Base-by-base conservation (phyloP, 2,329 filamentous ascomycete species). In the Botryosphaeria dothidea region DNA sequence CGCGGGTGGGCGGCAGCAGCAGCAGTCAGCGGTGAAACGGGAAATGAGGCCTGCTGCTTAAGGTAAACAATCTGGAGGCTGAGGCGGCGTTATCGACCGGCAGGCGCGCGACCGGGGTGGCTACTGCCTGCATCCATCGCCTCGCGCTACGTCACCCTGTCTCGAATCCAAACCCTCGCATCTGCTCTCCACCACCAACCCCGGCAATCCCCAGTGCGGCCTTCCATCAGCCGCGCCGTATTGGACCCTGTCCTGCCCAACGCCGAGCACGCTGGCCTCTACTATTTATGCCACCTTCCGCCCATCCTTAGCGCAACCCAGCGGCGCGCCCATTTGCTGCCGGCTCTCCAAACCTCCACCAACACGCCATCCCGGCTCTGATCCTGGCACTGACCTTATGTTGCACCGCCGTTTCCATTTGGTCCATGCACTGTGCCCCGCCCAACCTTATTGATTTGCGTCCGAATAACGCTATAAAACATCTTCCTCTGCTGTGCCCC, bases 171-270 rank as follows among this genome's bases (percentile, higher is more conserved):
- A 11, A n/a, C 13, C 52, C 34, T 29, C 19, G 31, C 19, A 23
- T 48, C 43, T 48, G 45, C 9, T 58, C 56, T 60, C 56, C 56
- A 46, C 56, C 27, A 46, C 38, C 23, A 60, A 60, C 56, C 56
- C 41, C 36, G 41, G 56, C 36, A 60, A 46, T 25, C 11, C 36
- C 41, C 43, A 41, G 27, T 21, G 17, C 56, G 6, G 34, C 51
- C n/a, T n/a, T n/a, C n/a, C n/a, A n/a, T n/a, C n/a, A n/a, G n/a
- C n/a, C n/a, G n/a, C n/a, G n/a, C n/a, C n/a, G n/a, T n/a, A n/a
- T n/a, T n/a, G n/a, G n/a, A n/a, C n/a, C n/a, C n/a, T n/a, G n/a
- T n/a, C n/a, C n/a, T n/a, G n/a, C n/a, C n/a, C n/a, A n/a, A n/a
- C n/a, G n/a, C n/a, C n/a, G n/a, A n/a, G n/a, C n/a, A n/a, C n/a